These are phyloP conservation scores for Beauveria bassiana DNA, from an alignment of 2,329 filamentous ascomycete genomes.

Conservation along the genomic window DNA sequence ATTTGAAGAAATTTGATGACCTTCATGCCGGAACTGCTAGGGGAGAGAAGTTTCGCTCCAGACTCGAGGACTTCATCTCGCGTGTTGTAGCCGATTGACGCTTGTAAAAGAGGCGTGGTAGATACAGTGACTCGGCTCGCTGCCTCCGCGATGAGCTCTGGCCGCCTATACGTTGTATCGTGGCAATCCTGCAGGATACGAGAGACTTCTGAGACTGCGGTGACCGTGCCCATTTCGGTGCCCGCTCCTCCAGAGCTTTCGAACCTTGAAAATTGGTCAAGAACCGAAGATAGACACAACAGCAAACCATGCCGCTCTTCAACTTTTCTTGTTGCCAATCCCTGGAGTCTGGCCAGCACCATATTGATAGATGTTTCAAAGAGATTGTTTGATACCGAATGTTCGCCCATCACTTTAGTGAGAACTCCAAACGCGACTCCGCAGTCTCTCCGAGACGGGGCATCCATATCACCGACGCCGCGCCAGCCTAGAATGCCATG, in stretches of 20 bases:
- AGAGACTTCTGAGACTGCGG: constrained; percentile 19
- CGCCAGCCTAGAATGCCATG: constrained; percentile 74
- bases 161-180: constrained; percentile 43
- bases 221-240: constrained; percentile 21
- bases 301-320: constrained; percentile 64
- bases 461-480: constrained; percentile 75
- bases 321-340: constrained; percentile 47
- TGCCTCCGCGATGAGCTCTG: constrained; percentile 58
- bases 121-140: constrained; percentile 51
- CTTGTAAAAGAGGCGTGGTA: constrained; percentile 38
- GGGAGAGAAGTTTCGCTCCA: constrained; percentile 20
- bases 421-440: constrained; percentile 61
- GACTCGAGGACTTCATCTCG: constrained; percentile 12
- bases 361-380: constrained; percentile 26
- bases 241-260: constrained; percentile 15
- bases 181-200: constrained; percentile 34
- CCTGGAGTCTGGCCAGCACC: constrained; percentile 36
- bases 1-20: constrained; percentile 16
- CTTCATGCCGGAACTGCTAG: constrained; percentile 16
- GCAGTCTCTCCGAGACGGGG: constrained; percentile 62
- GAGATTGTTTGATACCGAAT: constrained; percentile 16
- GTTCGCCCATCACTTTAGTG: constrained; percentile 31
- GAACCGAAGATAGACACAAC: constrained; percentile 50
- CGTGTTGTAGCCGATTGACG: constrained; percentile 19
- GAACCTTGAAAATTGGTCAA: constrained; percentile 38